phyloP scores from a whole-genome alignment of 306 rosid species.

The Senna siamea region DNA sequence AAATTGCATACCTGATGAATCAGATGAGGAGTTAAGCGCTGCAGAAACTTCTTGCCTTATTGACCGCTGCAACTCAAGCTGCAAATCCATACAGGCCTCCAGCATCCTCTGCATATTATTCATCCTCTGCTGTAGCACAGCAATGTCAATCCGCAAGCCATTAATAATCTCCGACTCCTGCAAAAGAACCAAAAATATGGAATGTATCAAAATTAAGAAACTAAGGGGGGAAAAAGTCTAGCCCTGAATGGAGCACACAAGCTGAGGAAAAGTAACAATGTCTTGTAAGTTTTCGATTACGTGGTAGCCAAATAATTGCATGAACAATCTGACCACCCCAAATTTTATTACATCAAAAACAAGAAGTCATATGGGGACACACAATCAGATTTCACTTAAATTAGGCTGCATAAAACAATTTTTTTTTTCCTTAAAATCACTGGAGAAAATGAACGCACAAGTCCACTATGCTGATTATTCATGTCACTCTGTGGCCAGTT shows the following conservation, averaged over 20 bases:
- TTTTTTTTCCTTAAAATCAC: slow-evolving; percentile 7
- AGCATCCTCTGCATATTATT: slow-evolving; percentile 85
- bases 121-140: slow-evolving; percentile 88
- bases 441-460: slow-evolving; percentile 51
- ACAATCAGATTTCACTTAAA: slow-evolving; percentile 5
- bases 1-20: slow-evolving; percentile 58
- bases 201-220: not conserved
- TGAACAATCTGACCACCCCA: not conserved
- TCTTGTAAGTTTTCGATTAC: not conserved
- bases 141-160: slow-evolving; percentile 93
- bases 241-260: not conserved
- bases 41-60: slow-evolving; percentile 95
- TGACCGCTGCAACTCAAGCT: slow-evolving; percentile 93
- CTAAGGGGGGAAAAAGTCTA: not conserved
- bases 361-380: not conserved
- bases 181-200: slow-evolving; percentile 18
- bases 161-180: slow-evolving; percentile 92
- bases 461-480: slow-evolving; percentile 65
- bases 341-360: slow-evolving; percentile 7
- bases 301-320: not conserved
- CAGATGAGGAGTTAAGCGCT: slow-evolving; percentile 74
- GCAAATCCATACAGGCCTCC: slow-evolving; percentile 99
- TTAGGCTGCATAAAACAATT: slow-evolving; percentile 13
- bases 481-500: slow-evolving; percentile 72
- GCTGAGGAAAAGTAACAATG: slow-evolving; percentile 4